Conservation (phyloP, 345 rosid species). For the Gossypium stocksii region DNA sequence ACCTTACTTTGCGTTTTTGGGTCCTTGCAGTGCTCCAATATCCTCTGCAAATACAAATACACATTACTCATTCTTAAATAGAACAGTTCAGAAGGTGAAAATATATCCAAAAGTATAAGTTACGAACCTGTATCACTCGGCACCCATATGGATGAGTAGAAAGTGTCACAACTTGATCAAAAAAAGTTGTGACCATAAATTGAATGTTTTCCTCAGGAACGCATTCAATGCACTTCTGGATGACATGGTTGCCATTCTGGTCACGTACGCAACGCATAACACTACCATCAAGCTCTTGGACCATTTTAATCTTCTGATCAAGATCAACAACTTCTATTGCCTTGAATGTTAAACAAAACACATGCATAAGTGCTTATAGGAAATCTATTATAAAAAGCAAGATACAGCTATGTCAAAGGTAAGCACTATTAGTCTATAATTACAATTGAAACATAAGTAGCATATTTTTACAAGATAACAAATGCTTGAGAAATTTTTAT, state of each 20-base stretch:
- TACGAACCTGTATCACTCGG: conserved; percentile 57
- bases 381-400: neutral
- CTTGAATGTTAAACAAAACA: conserved; percentile 27
- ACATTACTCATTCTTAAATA: neutral
- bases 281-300: conserved; percentile 54
- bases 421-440: neutral
- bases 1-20: conserved; percentile 70
- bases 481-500: neutral
- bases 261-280: conserved; percentile 65
- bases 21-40: conserved; percentile 83
- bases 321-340: conserved; percentile 62
- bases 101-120: neutral
- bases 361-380: neutral
- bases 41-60: conserved; percentile 47
- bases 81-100: neutral
- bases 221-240: conserved; percentile 68
- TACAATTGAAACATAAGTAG: neutral
- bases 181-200: conserved; percentile 47
- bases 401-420: neutral
- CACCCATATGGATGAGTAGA: conserved; percentile 70
- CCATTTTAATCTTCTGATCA: conserved; percentile 63
- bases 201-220: conserved; percentile 51
- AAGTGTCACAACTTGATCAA: conserved; percentile 47
- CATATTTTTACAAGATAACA: neutral
- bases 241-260: conserved; percentile 69